Conservation (phyloP, 176 grass and related monocot species). For the Dendrocalamus sinicus region DNA sequence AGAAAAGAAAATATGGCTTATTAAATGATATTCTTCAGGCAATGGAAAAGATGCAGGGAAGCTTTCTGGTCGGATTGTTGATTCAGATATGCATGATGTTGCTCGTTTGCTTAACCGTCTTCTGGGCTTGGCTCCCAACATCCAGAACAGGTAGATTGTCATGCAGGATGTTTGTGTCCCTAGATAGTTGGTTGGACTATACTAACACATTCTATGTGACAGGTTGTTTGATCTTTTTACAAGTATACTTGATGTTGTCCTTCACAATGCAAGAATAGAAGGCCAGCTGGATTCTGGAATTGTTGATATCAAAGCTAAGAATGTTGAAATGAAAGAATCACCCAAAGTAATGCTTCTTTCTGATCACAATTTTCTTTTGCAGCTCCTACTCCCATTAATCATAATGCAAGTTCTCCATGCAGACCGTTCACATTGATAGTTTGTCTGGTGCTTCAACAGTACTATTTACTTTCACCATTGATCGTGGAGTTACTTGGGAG, state of each 20-base stretch:
- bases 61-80: conserved; percentile 88
- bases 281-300: conserved; percentile 99
- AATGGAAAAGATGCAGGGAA: conserved; percentile 79
- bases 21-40: conserved; percentile 56
- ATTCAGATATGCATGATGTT: conserved; percentile 97
- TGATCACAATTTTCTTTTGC: conserved; percentile 29
- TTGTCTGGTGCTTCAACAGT: conserved; percentile 88
- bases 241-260: conserved; percentile 75
- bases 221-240: conserved; percentile 96
- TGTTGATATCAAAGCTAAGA: conserved; percentile 94
- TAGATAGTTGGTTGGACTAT: conserved; percentile 9
- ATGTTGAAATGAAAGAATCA: conserved; percentile 79
- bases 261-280: conserved; percentile 89
- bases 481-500: conserved; percentile 93
- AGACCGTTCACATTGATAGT: conserved; percentile 90
- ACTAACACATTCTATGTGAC: conserved; percentile 46
- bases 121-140: conserved; percentile 82
- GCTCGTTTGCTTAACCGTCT: conserved; percentile 96
- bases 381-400: conserved; percentile 20
- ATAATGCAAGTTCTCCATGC: conserved; percentile 49
- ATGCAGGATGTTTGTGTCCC: conserved; percentile 15
- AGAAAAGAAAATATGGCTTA: conserved; percentile 17
- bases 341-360: conserved; percentile 66
- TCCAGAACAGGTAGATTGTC: conserved; percentile 81
- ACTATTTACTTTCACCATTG: conserved; percentile 84